Evolutionary conservation across 345 rosid genomes (phyloP), one percentile per base, ranked within the genome.

Genomic region (Microthlaspi erraticum): DNA sequence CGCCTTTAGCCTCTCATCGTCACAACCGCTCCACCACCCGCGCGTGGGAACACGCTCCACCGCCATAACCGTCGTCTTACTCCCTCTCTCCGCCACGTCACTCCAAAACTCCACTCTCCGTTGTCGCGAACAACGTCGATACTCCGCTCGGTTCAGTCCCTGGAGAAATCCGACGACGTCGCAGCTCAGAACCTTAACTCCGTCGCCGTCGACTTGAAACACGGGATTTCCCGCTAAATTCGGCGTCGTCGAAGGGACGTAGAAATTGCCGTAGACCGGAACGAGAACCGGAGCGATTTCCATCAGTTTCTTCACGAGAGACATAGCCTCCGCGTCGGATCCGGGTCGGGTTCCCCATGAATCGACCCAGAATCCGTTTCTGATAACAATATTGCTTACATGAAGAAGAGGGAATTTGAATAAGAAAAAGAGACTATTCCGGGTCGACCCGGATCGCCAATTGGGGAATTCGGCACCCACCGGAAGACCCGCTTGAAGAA

Each of bases 401-500:
- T 80, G 81, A 45, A 78, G 63, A 8, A 74, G 10, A 5, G 96
- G 92, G 37, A 90, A 90, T 64, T 60, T 74, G 45, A 83, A 46
- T 32, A 91, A 80, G 53, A 83, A 20, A 23, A 64, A 80, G 58
- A 90, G 90, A 61, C 38, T 84, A 42, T 44, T 52, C 26, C 85
- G 89, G 6, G 50, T 82, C 19, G 86, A 89, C 1, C 91, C 83
- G 44, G 91, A 74, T 9, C 95, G 78, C 98, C 98, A 93, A 57
- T 90, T 83, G 8, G 95, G 95, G 80, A 90, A 93, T 56, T 76
- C 77, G 56, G 84, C 74, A 13, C 88, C 90, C 2, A 83, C 68
- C 33, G 98, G 97, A 49, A 93, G 83, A 45, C 98, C 98, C 60
- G 80, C 85, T 12, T 64, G 87, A 68, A 93, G 97, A 72, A 93